A percentile compares a stretch with the other conserved stretches of the same genome.
phyloP scores from a whole-genome alignment of 1,284 basidiomycete genomes.

The Malassezia sp. region DNA sequence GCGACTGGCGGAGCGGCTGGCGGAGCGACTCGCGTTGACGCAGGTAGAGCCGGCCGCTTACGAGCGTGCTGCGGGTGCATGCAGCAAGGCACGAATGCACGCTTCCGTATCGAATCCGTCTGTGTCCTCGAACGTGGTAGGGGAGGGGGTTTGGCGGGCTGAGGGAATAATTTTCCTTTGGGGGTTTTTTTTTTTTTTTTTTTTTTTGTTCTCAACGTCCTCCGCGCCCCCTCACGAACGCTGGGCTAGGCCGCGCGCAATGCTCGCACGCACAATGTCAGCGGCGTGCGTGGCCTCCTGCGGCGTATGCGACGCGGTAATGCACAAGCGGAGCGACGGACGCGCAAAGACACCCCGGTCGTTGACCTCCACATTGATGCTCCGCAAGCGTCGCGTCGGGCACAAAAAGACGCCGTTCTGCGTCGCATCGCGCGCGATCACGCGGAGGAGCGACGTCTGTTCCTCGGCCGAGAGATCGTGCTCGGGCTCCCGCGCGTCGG shows the following conservation, averaged over 20 bases:
- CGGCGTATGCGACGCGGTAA: constrained; percentile 64
- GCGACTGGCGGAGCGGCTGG: too few species aligned
- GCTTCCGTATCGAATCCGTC: too few species aligned
- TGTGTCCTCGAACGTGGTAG: too few species aligned
- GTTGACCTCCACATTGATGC: constrained; percentile 26
- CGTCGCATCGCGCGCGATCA: constrained; percentile 34
- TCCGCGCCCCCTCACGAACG: constrained; percentile 6
- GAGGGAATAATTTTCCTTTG: too few species aligned
- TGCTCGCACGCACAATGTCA: constrained; percentile 60
- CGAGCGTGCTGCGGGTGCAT: too few species aligned
- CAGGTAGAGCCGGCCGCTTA: too few species aligned
- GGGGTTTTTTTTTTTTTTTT: too few species aligned
- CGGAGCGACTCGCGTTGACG: too few species aligned
- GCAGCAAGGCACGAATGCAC: too few species aligned
- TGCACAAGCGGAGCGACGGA: constrained; percentile 75
- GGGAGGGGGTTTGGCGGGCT: too few species aligned
- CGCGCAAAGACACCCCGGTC: constrained; percentile 19
- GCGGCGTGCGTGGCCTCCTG: constrained; percentile 88
- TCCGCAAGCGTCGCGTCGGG: constrained; percentile 27
- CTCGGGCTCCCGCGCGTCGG: neutral
- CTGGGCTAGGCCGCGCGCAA: constrained; percentile 57
- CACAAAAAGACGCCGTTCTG: constrained; percentile 34
- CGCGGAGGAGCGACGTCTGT: constrained; percentile 31
- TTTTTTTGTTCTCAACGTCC: neutral
- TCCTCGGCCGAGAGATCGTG: constrained; percentile 31